Evolutionary conservation across 208 protist genomes (phyloP).

Genomic region (Sergeia podlipaevii): DNA sequence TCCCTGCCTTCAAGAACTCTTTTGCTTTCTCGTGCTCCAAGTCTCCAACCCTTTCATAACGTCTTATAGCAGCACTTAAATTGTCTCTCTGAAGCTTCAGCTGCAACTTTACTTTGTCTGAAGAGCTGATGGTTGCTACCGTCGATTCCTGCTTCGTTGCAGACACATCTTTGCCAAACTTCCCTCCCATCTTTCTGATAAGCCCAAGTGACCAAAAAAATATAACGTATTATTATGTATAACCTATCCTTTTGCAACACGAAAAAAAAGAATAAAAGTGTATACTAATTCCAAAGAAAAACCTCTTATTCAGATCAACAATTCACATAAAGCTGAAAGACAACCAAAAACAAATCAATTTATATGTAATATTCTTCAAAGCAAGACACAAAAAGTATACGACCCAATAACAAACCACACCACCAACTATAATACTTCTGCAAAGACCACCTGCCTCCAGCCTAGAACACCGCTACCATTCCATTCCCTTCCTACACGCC

Average conservation of each 20-base stretch:
- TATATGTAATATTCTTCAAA: background rate
- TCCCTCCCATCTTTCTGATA: constrained; percentile 2
- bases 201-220: background rate
- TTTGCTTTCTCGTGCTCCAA: constrained; percentile 61
- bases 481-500: too few species aligned
- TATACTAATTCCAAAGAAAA: too few species aligned
- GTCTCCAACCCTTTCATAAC: constrained; percentile 51
- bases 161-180: background rate
- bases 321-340: too few species aligned
- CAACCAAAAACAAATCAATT: background rate
- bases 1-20: constrained; percentile 56
- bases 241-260: background rate
- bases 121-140: constrained; percentile 36
- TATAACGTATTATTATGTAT: background rate
- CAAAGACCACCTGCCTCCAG: too few species aligned
- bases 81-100: constrained; percentile 84
- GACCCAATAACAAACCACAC: too few species aligned
- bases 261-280: background rate
- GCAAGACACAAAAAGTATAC: background rate
- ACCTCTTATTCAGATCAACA: too few species aligned
- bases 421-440: too few species aligned
- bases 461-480: too few species aligned
- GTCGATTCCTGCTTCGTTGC: background rate
- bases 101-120: constrained; percentile 69
- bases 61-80: constrained; percentile 50